These are phyloP conservation scores for Ustilago hordei DNA, from an alignment of 1,284 basidiomycete species.

Conservation along the genomic window DNA sequence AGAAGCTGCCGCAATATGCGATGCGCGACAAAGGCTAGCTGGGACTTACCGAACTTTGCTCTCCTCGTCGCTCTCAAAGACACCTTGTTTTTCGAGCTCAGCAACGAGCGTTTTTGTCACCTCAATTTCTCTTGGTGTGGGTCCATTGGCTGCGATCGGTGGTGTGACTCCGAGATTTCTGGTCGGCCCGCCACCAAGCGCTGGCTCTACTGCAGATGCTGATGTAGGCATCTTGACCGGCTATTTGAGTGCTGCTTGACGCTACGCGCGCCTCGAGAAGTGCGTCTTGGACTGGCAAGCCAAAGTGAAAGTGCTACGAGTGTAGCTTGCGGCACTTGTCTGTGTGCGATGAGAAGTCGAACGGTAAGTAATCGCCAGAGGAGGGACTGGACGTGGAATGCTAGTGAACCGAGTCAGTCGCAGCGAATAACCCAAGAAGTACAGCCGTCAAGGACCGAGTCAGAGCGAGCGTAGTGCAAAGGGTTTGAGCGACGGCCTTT, in stretches of 20 bases:
- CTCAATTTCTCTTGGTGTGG: constrained; percentile 66
- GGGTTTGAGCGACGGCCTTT: not conserved
- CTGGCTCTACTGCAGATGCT: constrained; percentile 49
- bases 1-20: not conserved
- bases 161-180: constrained; percentile 76
- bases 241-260: constrained; percentile 2
- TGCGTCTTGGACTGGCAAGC: not conserved
- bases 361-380: not conserved
- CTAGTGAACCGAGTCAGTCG: not conserved
- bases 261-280: constrained; percentile 9
- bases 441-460: not conserved
- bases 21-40: not conserved
- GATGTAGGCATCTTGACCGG: constrained; percentile 37
- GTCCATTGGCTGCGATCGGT: constrained; percentile 78
- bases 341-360: not conserved
- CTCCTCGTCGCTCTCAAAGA: constrained; percentile 91
- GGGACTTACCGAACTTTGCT: constrained; percentile 82
- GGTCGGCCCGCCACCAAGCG: constrained; percentile 49
- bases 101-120: constrained; percentile 87
- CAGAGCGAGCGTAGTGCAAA: not conserved
- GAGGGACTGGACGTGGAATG: not conserved
- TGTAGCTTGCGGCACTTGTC: not conserved
- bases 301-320: not conserved
- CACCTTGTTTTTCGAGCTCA: constrained; percentile 85
- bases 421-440: not conserved